Evolutionary conservation across 192 early-diverging fungal species (phyloP), one percentile per base, ranked within the genome.

Genomic region (Spizellomyces punctatus): DNA sequence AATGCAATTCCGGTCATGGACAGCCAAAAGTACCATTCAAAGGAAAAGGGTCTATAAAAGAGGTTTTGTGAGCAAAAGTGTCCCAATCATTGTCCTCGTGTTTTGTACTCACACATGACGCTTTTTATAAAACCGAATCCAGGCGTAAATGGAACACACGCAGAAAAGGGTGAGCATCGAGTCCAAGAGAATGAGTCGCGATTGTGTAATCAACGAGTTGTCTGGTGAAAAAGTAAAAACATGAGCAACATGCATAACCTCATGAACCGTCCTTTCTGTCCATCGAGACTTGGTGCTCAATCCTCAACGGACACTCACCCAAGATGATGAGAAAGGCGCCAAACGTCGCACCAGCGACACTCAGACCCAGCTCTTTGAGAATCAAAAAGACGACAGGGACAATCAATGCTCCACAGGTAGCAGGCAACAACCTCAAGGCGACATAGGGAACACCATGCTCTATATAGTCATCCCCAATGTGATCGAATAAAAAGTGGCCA

Each of bases 401-500:
- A 52, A 91, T 82, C 54, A 92, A 76, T 4, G 92, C 85, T 10
- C 96, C 94, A 50, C 93, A 89, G 21, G 86, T 58, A 0, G 95
- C 95, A 17, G 92, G 90, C 56, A 91, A 88, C 6, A 88, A 61
- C 56, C 97, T 89, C 66, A 99, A 81, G 44, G 85, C 85, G 48
- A 98, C 83, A 76, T 93, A 95, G 4, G 96, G 96, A 21, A 99
- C 94, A 46, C 91, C 86, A 77, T 98, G 91, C 46, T 79, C 78
- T 55, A 91, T 80, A 74, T 99, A 99, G 77, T 89, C 90, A 63
- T 96, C 91, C 9, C 93, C 94, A 79, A 99, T 99, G 62, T 93
- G 93, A 21, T 94, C 92, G 76, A 99, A 99, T 65, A 93, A 76
- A 79, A 94, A 99, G 62, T 93, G 92, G 14, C 96, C 96, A 74